Percentiles rank a stretch among this genome's conserved stretches.
These are phyloP conservation scores for cucumber (Cucumis sativus) DNA, from an alignment of 306 rosid genomes.

Conservation along the genomic window Cucumber_9930_V3 NC_026655.2:21827001-21827500, in stretches of 20 bases:
- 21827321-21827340: constrained; percentile 53
- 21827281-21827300: constrained; percentile 68
- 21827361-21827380: background rate
- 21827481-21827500: background rate
- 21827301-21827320: constrained; percentile 94
- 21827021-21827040: constrained; percentile 61
- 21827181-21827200: constrained; percentile 92
- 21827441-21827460: background rate
- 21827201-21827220: constrained; percentile 84
- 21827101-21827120: constrained; percentile 81
- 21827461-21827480: background rate
- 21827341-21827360: background rate
- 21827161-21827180: constrained; percentile 88
- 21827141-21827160: constrained; percentile 86
- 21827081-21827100: constrained; percentile 76
- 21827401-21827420: background rate
- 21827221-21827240: constrained; percentile 87
- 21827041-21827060: constrained; percentile 72
- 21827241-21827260: constrained; percentile 86
- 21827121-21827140: constrained; percentile 78
- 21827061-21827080: constrained; percentile 53
- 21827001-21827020: constrained; percentile 75
- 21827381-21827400: background rate
- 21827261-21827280: constrained; percentile 93
- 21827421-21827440: background rate